These are phyloP conservation scores for Monosporozyma unispora DNA, from an alignment of 805 yeast genomes.

Conservation along the genomic window DNA sequence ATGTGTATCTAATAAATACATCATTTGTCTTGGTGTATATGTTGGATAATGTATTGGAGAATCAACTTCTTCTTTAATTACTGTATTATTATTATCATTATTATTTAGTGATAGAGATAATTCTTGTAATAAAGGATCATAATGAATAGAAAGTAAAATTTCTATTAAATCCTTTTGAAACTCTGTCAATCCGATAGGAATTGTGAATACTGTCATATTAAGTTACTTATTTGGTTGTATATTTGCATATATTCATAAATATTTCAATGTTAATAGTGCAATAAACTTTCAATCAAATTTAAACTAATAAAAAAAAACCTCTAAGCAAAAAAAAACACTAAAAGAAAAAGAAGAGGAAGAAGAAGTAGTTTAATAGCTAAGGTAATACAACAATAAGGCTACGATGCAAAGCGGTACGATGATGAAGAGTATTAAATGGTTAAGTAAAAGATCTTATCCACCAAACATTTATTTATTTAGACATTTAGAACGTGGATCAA, in stretches of 20 bases:
- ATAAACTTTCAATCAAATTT: too few species aligned
- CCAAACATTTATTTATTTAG: slow-evolving; percentile 81
- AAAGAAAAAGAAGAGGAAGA: too few species aligned
- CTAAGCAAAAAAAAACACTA: too few species aligned
- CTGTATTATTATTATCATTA: background rate
- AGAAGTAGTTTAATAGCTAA: too few species aligned
- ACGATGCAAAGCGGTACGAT: background rate
- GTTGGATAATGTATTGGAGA: slow-evolving; percentile 17
- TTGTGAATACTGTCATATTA: slow-evolving; percentile 9
- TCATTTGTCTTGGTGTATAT: slow-evolving; percentile 32
- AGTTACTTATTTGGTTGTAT: background rate
- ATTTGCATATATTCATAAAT: too few species aligned
- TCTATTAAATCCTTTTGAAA: slow-evolving; percentile 39
- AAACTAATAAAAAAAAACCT: too few species aligned
- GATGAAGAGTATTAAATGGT: slow-evolving; percentile 33
- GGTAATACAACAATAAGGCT: too few species aligned
- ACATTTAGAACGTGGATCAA: slow-evolving; percentile 84
- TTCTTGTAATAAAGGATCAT: slow-evolving; percentile 18
- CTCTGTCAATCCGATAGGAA: slow-evolving; percentile 38
- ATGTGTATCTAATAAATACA: slow-evolving; percentile 29
- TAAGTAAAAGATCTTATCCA: slow-evolving; percentile 51
- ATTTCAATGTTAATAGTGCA: too few species aligned
- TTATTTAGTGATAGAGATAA: background rate
- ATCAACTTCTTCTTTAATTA: background rate
- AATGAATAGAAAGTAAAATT: slow-evolving; percentile 37